These are phyloP conservation scores for Aureobasidium musti DNA, from an alignment of 2,329 filamentous ascomycete species.

Conservation along the genomic window DNA sequence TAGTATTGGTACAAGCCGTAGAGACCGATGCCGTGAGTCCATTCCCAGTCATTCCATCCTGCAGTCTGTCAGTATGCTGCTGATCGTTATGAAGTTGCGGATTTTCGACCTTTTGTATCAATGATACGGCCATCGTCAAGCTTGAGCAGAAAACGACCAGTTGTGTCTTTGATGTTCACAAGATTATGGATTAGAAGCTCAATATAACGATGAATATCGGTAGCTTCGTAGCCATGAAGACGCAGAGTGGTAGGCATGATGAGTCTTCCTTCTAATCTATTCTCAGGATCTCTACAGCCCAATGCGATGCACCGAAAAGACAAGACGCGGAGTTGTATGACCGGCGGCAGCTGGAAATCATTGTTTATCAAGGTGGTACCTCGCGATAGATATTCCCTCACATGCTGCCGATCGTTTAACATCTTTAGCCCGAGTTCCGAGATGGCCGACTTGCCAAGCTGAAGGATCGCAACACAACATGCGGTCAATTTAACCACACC, in stretches of 20 bases:
- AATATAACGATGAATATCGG: constrained; percentile 58
- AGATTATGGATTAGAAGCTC: constrained; percentile 70
- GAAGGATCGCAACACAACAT: constrained; percentile 9
- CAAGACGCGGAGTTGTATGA: background rate
- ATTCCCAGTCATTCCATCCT: constrained; percentile 76
- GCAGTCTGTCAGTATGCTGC: background rate
- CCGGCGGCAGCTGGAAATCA: background rate
- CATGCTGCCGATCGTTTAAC: background rate
- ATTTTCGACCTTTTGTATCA: constrained; percentile 65
- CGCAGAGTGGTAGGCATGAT: constrained; percentile 44
- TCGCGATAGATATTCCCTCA: constrained; percentile 20
- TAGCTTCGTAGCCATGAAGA: constrained; percentile 46
- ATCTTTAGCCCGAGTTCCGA: constrained; percentile 23
- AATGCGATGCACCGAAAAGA: background rate
- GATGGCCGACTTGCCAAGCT: constrained; percentile 24
- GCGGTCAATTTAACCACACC: constrained; percentile 18
- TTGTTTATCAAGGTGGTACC: constrained; percentile 2
- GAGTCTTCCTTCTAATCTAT: constrained; percentile 2
- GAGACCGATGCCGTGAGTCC: constrained; percentile 61
- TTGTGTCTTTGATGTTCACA: constrained; percentile 74
- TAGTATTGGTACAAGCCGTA: constrained; percentile 85
- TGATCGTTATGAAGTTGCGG: too few species aligned
- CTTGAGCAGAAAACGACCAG: constrained; percentile 70
- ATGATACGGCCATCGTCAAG: constrained; percentile 73
- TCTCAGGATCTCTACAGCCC: background rate